Percentiles rank a stretch among this genome's conserved stretches.
Evolutionary conservation across 2,329 filamentous ascomycete species (phyloP).

Genomic region (Sporothrix sp.): DNA sequence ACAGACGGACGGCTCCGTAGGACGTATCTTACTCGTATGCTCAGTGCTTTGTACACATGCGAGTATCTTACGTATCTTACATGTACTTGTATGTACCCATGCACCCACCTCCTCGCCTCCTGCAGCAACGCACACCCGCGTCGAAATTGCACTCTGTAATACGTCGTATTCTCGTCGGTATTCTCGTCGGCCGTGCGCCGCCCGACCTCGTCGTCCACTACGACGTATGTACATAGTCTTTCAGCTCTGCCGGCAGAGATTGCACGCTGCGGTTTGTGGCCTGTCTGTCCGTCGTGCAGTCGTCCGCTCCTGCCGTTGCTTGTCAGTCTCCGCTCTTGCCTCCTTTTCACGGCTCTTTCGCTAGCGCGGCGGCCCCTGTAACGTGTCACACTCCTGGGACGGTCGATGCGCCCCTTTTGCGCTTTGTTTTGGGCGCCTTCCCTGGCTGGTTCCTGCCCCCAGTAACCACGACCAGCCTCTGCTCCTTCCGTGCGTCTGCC

Average conservation of each 20-base stretch:
- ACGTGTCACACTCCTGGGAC: neutral
- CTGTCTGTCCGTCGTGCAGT: neutral
- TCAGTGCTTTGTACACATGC: neutral
- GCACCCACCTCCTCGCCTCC: too few species aligned
- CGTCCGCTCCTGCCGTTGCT: neutral
- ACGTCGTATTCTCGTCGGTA: too few species aligned
- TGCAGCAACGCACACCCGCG: slow-evolving; percentile 3
- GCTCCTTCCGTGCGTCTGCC: neutral
- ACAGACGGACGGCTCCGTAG: too few species aligned
- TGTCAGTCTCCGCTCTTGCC: neutral
- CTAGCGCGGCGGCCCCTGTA: slow-evolving; percentile 3
- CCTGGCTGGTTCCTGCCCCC: slow-evolving; percentile 1
- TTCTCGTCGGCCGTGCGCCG: too few species aligned
- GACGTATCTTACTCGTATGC: too few species aligned
- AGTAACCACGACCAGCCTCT: neutral
- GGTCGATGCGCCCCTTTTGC: neutral
- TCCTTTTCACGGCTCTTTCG: neutral
- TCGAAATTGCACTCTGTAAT: slow-evolving; percentile 6
- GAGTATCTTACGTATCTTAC: too few species aligned
- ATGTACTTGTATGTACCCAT: too few species aligned
- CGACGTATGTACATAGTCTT: too few species aligned
- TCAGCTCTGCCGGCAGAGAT: neutral
- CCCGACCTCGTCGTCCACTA: too few species aligned
- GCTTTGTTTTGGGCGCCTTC: neutral
- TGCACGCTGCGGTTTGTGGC: neutral